Base-by-base conservation (phyloP, 495 filamentous ascomycete species). In the Podospora tetraspora region DNA sequence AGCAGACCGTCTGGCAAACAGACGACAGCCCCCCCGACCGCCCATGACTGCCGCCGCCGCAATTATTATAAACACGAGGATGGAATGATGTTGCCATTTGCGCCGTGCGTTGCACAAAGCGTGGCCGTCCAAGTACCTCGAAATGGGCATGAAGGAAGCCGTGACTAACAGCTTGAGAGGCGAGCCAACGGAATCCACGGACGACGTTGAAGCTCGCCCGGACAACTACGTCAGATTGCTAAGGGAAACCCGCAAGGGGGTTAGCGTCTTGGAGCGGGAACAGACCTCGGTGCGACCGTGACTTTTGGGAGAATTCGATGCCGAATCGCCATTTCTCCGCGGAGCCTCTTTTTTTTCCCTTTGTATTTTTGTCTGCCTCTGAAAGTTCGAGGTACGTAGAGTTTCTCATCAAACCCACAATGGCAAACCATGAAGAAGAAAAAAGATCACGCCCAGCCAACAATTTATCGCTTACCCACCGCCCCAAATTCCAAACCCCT, bases 171-270 rank as follows among this genome's bases (percentile, higher is more conserved):
- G n/a, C 58, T 66, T 66, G 65, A 1, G 58, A 30, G 24, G 32
- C 22, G n/a, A 66, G 43, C 65, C 65, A 66, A 66, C 65, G 65
- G 23, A 56, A 25, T 21, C 12, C 13, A 32, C 56, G 63, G 63
- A 59, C 27, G 62, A 64, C 16, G 37, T 22, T 57, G 59, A 62
- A 25, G 29, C 11, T 60, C 9, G 13, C 19, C 57, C 13, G 21
- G 56, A 11, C 43, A 8, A n/a, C 62, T 69, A 74, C 71, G 72
- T 74, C 73, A 74, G 73, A 75, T 76, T 75, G 71, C 69, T 76
- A 76, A 76, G n/a, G 66, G 71, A 72, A 76, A 76, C 63, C 70
- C 72, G 63, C 57, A 25, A 74, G 2, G 11, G 69, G 72, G 6
- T 56, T 73, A 67, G 69, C 68, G 69, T 22, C 65, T 62, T 65